These are phyloP conservation scores for Wickerhamiella domercqiae DNA, from an alignment of 805 yeast genomes.

Conservation along the genomic window DNA sequence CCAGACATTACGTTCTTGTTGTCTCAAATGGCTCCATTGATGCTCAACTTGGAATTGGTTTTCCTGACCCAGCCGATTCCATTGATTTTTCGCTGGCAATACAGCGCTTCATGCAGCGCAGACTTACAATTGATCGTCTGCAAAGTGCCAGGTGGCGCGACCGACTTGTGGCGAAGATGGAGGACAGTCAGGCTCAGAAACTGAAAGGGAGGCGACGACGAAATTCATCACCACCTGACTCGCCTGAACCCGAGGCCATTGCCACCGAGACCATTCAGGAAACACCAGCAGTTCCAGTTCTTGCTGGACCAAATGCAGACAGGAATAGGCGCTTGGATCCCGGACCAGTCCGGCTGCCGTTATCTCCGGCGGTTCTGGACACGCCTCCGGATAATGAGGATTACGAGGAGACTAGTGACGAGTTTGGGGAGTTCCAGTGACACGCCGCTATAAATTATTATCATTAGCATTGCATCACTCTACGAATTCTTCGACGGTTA, in stretches of 20 bases:
- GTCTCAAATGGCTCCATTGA: slow-evolving; percentile 22
- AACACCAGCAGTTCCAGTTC: too few relatives aligned
- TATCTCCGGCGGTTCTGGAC: too few relatives aligned
- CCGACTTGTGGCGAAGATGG: not conserved
- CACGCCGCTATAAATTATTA: not conserved
- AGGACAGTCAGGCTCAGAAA: too few relatives aligned
- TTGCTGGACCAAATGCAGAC: too few relatives aligned
- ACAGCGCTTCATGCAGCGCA: slow-evolving; percentile 21
- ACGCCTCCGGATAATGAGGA: too few relatives aligned
- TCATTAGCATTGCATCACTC: not conserved
- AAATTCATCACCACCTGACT: not conserved
- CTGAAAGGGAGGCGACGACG: too few relatives aligned
- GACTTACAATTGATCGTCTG: slow-evolving; percentile 9
- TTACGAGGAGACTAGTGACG: too few relatives aligned
- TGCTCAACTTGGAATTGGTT: slow-evolving; percentile 31
- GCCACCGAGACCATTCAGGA: too few relatives aligned
- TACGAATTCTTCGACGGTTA: not conserved
- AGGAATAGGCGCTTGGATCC: too few relatives aligned
- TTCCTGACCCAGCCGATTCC: slow-evolving; percentile 23
- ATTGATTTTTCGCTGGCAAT: slow-evolving; percentile 27
- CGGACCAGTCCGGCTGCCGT: not conserved
- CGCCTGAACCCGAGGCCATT: too few relatives aligned
- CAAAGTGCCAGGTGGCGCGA: slow-evolving; percentile 7
- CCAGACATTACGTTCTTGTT: slow-evolving; percentile 26
- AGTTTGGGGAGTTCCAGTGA: slow-evolving; percentile 24